Evolutionary conservation across 208 protist species (phyloP).

Genomic region (Trypanosoma conorhini): DNA sequence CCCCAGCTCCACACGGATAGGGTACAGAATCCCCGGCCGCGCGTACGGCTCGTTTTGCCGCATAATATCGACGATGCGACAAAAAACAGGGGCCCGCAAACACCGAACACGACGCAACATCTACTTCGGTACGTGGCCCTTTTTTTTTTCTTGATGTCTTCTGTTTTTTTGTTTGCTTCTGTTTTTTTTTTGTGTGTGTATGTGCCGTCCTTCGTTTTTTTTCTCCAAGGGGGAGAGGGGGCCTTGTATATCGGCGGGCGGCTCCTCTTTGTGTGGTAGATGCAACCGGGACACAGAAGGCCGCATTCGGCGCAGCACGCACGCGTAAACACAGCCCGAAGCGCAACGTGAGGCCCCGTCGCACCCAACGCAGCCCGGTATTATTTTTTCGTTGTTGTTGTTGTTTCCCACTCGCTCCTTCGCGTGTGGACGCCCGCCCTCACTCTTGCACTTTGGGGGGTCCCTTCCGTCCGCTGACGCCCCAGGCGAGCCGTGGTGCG

Average conservation of each 20-base stretch:
- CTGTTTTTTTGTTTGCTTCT: slow-evolving; percentile 1
- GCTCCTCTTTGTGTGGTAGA: no score
- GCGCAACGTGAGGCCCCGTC: no score
- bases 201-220: neutral
- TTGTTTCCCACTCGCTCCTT: neutral
- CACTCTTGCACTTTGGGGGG: no score
- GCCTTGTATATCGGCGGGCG: no score
- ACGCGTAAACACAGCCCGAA: no score
- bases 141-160: neutral
- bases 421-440: neutral
- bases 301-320: no score
- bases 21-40: slow-evolving; percentile 70
- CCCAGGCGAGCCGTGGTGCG: neutral
- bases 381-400: neutral
- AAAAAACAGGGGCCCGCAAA: slow-evolving; percentile 65
- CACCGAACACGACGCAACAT: slow-evolving; percentile 25
- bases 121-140: neutral
- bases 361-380: no score
- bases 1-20: slow-evolving; percentile 81
- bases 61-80: slow-evolving; percentile 77
- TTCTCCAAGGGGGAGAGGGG: no score
- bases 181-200: no score
- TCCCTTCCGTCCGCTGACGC: neutral
- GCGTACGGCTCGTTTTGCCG: slow-evolving; percentile 66
- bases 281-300: no score